Evolutionary conservation across 169 alveolate species (phyloP).

Genomic region (Toxoplasma gondii): DNA sequence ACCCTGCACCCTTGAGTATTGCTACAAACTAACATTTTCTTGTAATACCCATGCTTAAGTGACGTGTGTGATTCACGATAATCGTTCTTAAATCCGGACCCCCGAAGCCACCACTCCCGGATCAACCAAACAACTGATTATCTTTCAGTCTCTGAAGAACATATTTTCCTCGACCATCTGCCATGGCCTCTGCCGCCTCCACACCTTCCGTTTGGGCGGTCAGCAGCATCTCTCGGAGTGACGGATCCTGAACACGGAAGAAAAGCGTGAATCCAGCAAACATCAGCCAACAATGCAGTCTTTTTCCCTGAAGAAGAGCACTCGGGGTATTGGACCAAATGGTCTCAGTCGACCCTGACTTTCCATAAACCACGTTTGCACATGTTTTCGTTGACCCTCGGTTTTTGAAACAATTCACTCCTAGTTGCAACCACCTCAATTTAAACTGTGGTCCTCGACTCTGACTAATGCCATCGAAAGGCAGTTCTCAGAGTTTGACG

Average conservation of each 20-base stretch:
- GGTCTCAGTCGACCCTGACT: neutral
- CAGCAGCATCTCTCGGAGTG: slow-evolving; percentile 31
- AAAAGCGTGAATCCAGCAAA: neutral
- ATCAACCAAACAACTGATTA: neutral
- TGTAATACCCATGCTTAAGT: too few relatives aligned
- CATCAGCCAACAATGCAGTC: neutral
- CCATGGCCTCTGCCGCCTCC: slow-evolving; percentile 10
- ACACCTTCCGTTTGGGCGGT: neutral
- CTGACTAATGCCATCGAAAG: neutral
- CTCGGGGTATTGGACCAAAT: neutral
- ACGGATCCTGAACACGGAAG: neutral
- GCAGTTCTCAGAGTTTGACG: neutral
- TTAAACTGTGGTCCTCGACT: too few relatives aligned
- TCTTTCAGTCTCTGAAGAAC: slow-evolving; percentile 26
- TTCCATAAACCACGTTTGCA: too few relatives aligned
- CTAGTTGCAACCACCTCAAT: too few relatives aligned
- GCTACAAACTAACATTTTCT: too few relatives aligned
- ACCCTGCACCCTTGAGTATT: too few relatives aligned
- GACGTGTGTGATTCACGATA: too few relatives aligned
- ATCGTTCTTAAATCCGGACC: too few relatives aligned
- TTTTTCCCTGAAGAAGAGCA: neutral
- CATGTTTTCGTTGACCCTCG: too few relatives aligned
- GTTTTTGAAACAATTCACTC: too few relatives aligned
- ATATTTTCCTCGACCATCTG: slow-evolving; percentile 40
- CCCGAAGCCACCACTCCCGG: neutral